A percentile compares a stretch with the other conserved stretches of the same genome.
Conservation (phyloP, 208 protist genomes). For the Leishmania guyanensis region DNA sequence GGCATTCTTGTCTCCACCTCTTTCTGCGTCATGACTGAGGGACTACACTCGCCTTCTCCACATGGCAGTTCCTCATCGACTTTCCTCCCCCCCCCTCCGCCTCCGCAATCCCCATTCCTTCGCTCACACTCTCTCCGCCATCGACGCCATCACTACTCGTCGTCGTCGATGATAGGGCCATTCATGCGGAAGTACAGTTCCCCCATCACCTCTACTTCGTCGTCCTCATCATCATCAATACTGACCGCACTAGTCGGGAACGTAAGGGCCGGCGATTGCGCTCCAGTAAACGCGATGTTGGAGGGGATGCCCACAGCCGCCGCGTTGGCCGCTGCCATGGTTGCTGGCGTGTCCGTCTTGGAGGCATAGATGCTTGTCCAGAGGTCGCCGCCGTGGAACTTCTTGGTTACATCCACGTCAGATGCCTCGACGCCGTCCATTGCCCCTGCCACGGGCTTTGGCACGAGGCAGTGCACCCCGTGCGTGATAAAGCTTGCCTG, state of each 20-base stretch:
- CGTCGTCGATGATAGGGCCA: conserved; percentile 86
- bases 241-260: conserved; percentile 28
- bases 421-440: conserved; percentile 47
- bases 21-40: neutral
- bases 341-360: conserved; percentile 24
- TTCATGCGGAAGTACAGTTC: conserved; percentile 81
- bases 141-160: conserved; percentile 36
- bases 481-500: conserved; percentile 80
- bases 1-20: neutral
- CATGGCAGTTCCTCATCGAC: neutral
- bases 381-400: conserved; percentile 58
- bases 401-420: conserved; percentile 65
- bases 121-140: neutral
- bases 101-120: neutral
- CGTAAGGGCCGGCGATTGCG: conserved; percentile 10
- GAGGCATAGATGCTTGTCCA: conserved; percentile 29
- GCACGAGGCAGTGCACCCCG: conserved; percentile 58
- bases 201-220: conserved; percentile 84
- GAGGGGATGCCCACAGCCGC: neutral
- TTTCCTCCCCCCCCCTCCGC: neutral
- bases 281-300: neutral
- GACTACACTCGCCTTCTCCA: neutral
- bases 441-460: conserved; percentile 41
- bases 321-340: neutral
- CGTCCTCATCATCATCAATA: conserved; percentile 72